Conservation (phyloP, 1,284 basidiomycete species). For the Papiliotrema terrestris region DNA sequence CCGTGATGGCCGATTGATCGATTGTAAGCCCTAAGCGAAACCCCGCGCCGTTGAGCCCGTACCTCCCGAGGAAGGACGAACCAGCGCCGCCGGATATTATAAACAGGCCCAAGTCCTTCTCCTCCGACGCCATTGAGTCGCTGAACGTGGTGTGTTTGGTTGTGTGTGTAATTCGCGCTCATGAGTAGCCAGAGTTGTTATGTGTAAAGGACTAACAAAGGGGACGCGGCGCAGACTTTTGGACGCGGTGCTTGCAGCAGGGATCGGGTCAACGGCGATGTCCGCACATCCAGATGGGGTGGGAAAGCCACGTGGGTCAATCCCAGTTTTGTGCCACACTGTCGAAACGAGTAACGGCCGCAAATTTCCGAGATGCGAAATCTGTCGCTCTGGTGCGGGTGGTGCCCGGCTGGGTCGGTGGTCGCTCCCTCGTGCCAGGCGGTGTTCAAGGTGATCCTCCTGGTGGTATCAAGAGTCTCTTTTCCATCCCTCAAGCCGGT, state of each 20-base stretch:
- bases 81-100: slow-evolving; percentile 27
- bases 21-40: slow-evolving; percentile 47
- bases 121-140: slow-evolving; percentile 37
- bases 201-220: slow-evolving; percentile 17
- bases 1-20: background rate
- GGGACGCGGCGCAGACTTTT: background rate
- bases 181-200: slow-evolving; percentile 27
- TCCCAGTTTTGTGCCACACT: background rate
- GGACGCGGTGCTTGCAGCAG: too few relatives aligned
- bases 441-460: slow-evolving; percentile 3
- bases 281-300: background rate
- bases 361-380: slow-evolving; percentile 1
- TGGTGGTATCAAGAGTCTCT: background rate
- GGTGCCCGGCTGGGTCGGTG: background rate
- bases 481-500: slow-evolving; percentile 18
- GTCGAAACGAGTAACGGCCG: background rate
- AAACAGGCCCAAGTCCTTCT: slow-evolving; percentile 28
- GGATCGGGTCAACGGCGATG: too few relatives aligned
- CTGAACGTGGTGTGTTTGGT: slow-evolving; percentile 9
- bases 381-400: background rate
- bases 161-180: slow-evolving; percentile 1
- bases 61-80: slow-evolving; percentile 1
- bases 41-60: slow-evolving; percentile 12
- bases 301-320: background rate
- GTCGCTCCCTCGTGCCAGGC: background rate